phyloP scores from a whole-genome alignment of 345 rosid species.

The Eucalyptus pauciflora region DNA sequence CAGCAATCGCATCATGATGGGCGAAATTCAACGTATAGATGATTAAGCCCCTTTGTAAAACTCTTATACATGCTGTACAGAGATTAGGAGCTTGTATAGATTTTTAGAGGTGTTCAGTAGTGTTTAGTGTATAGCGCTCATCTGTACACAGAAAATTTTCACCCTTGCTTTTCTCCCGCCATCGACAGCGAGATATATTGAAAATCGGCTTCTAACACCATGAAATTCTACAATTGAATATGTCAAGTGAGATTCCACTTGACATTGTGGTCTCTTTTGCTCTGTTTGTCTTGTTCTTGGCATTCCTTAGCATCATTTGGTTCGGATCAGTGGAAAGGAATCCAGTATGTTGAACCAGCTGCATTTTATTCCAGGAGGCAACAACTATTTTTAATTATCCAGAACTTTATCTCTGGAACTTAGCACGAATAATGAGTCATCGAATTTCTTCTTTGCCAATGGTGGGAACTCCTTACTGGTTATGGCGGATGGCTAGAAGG shows the following conservation, averaged over 20 bases:
- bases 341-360: neutral
- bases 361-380: neutral
- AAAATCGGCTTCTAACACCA: neutral
- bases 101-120: neutral
- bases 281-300: neutral
- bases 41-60: constrained; percentile 23
- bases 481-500: neutral
- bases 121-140: neutral
- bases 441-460: neutral
- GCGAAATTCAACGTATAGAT: constrained; percentile 61
- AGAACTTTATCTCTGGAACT: neutral
- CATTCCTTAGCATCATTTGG: neutral
- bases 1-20: constrained; percentile 94
- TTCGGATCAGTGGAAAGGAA: neutral
- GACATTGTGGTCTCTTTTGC: neutral
- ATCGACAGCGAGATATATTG: neutral
- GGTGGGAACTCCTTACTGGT: neutral
- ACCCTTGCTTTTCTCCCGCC: neutral
- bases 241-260: neutral
- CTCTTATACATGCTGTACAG: neutral
- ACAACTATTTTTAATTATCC: neutral
- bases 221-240: neutral
- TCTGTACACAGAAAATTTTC: neutral
- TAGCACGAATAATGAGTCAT: neutral
- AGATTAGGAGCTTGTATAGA: constrained; percentile 13